Conservation (phyloP, 495 filamentous ascomycete genomes). For the Elaphomyces granulatus region DNA sequence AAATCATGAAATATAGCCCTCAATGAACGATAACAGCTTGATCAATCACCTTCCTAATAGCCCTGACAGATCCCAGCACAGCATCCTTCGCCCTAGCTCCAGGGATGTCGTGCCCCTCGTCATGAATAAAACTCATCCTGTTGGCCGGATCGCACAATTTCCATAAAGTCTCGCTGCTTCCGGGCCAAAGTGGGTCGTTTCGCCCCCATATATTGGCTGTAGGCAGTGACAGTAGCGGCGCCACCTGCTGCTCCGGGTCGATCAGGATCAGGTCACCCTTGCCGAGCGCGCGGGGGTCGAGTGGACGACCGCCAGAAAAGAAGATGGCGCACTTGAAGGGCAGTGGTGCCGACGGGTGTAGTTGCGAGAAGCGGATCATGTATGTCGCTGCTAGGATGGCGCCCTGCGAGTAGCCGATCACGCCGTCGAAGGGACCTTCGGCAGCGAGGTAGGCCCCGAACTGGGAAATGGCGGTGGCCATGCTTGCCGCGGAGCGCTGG, state of each 20-base stretch:
- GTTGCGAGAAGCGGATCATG: conserved; percentile 6
- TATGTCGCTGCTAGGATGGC: conserved; percentile 11
- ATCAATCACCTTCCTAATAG: conserved; percentile 8
- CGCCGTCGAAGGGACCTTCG: conserved; percentile 21
- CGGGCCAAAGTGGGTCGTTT: conserved; percentile 6
- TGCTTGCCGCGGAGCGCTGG: conserved; percentile 3
- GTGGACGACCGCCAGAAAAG: conserved; percentile 7
- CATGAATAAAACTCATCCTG: conserved; percentile 8
- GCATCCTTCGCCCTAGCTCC: conserved; percentile 8
- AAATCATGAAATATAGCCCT: too few relatives aligned
- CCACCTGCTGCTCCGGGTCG: conserved; percentile 3
- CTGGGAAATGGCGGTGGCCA: conserved; percentile 9
- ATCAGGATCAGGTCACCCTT: conserved; percentile 6
- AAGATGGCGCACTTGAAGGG: conserved; percentile 18
- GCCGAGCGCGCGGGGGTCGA: conserved; percentile 6
- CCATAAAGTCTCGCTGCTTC: conserved; percentile 3
- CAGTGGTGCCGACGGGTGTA: not conserved
- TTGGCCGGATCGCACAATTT: conserved; percentile 5
- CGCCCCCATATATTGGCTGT: conserved; percentile 16
- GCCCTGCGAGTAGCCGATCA: conserved; percentile 18
- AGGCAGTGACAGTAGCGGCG: conserved; percentile 7
- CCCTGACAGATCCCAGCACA: conserved; percentile 6
- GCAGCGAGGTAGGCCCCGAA: conserved; percentile 8
- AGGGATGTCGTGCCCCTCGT: conserved; percentile 13
- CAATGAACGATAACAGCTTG: conserved; percentile 2